Percentiles rank a stretch among this genome's conserved stretches.
Conservation (phyloP, 441 rosid genomes). For the Populus trichocarpa region DNA sequence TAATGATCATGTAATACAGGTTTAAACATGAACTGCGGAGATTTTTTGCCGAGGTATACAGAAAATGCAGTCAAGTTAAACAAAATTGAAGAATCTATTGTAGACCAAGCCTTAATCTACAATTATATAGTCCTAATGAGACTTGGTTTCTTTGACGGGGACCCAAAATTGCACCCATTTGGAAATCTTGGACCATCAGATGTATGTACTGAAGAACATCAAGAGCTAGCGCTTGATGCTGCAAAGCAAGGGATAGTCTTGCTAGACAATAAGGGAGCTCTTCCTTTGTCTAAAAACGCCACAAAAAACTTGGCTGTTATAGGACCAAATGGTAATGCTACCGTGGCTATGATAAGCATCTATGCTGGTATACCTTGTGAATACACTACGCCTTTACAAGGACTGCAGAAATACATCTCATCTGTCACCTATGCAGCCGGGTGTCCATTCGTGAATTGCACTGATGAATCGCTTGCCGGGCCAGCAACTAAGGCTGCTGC, state of each 20-base stretch:
- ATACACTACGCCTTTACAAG: constrained; percentile 41
- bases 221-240: constrained; percentile 41
- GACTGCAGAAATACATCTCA: constrained; percentile 29
- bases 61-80: constrained; percentile 40
- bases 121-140: constrained; percentile 74
- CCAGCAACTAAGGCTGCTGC: constrained; percentile 27
- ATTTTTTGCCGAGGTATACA: constrained; percentile 35
- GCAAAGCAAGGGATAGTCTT: constrained; percentile 62
- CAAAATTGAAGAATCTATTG: constrained; percentile 44
- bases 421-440: constrained; percentile 21
- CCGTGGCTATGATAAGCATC: constrained; percentile 4
- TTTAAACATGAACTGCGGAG: constrained; percentile 47
- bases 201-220: constrained; percentile 35
- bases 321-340: constrained; percentile 57
- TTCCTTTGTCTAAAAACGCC: constrained; percentile 33
- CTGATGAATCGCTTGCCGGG: constrained; percentile 6
- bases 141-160: constrained; percentile 80
- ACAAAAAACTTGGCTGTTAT: constrained; percentile 38
- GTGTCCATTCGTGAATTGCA: constrained; percentile 29
- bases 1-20: constrained; percentile 20
- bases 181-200: constrained; percentile 41
- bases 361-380: constrained; percentile 40
- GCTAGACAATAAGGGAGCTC: constrained; percentile 35
- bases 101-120: constrained; percentile 54
- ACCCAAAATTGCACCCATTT: constrained; percentile 34